Percentiles rank a stretch among this genome's conserved stretches.
Evolutionary conservation across 768 basidiomycete species (phyloP).

Genomic region (Inosperma sp.): DNA sequence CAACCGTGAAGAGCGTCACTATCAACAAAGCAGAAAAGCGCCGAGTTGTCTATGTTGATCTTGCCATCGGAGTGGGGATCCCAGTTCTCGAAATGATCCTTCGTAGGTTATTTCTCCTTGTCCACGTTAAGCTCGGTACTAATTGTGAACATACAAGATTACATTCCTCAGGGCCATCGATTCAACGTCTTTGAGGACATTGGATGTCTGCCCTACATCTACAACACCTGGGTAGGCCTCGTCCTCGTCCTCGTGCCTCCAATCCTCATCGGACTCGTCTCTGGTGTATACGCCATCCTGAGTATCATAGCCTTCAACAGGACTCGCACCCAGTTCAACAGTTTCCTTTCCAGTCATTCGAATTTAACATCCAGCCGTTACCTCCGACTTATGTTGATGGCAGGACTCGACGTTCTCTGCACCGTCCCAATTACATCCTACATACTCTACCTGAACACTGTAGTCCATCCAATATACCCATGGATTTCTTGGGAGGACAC

Average conservation of each 20-base stretch:
- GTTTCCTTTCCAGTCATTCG: constrained; percentile 34
- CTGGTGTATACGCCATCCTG: constrained; percentile 35
- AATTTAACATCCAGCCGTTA: constrained; percentile 47
- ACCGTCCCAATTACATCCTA: constrained; percentile 43
- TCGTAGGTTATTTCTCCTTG: constrained; percentile 30
- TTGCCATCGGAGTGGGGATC: constrained; percentile 38
- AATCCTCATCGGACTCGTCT: constrained; percentile 38
- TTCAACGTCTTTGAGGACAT: constrained; percentile 57
- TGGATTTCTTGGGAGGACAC: constrained; percentile 27
- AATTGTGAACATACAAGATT: constrained; percentile 30
- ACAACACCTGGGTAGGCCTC: constrained; percentile 27
- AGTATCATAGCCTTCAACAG: constrained; percentile 41
- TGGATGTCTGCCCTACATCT: constrained; percentile 44
- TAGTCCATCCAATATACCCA: constrained; percentile 29
- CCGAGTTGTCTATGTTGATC: constrained; percentile 30
- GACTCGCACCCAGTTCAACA: constrained; percentile 39
- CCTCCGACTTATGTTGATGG: constrained; percentile 54
- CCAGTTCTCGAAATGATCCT: constrained; percentile 46
- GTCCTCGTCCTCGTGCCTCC: constrained; percentile 42
- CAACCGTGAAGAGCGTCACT: constrained; percentile 15
- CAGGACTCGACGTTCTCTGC: constrained; percentile 42
- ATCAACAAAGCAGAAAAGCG: constrained; percentile 29
- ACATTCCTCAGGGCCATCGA: constrained; percentile 52
- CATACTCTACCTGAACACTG: constrained; percentile 34
- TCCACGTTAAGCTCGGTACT: background rate